Evolutionary conservation across 805 yeast genomes (phyloP).

Genomic region (Ogataea nakhonphanomensis): DNA sequence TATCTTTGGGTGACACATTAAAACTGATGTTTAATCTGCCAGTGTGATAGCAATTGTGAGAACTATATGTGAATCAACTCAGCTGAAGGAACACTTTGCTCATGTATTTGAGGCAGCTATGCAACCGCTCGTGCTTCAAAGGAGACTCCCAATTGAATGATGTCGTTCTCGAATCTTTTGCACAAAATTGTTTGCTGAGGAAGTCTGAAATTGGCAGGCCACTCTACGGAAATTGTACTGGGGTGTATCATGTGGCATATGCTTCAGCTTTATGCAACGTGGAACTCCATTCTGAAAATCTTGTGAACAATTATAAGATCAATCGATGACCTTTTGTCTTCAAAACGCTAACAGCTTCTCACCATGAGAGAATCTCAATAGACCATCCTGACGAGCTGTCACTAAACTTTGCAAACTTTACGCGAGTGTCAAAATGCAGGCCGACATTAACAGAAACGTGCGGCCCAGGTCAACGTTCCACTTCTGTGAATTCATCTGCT

Average conservation of each 20-base stretch:
- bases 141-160: constrained; percentile 86
- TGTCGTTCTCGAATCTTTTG: constrained; percentile 63
- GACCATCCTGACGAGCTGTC: too few species aligned
- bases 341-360: constrained; percentile 48
- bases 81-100: constrained; percentile 49
- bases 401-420: too few species aligned
- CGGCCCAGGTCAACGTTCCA: too few species aligned
- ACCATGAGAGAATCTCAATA: too few species aligned
- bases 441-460: too few species aligned
- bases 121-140: constrained; percentile 64
- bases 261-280: constrained; percentile 72
- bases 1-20: too few species aligned
- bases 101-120: constrained; percentile 54
- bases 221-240: constrained; percentile 47
- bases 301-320: constrained; percentile 37
- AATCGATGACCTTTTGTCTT: constrained; percentile 42
- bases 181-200: constrained; percentile 60
- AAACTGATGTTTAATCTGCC: too few species aligned
- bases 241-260: constrained; percentile 68
- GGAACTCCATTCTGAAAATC: constrained; percentile 60
- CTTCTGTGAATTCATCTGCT: too few species aligned
- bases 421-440: too few species aligned
- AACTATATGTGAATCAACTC: constrained; percentile 49
- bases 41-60: too few species aligned
- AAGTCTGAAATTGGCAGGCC: constrained; percentile 34